These are phyloP conservation scores for Theileria annulata DNA, from an alignment of 169 alveolate genomes.

Conservation along the genomic window DNA sequence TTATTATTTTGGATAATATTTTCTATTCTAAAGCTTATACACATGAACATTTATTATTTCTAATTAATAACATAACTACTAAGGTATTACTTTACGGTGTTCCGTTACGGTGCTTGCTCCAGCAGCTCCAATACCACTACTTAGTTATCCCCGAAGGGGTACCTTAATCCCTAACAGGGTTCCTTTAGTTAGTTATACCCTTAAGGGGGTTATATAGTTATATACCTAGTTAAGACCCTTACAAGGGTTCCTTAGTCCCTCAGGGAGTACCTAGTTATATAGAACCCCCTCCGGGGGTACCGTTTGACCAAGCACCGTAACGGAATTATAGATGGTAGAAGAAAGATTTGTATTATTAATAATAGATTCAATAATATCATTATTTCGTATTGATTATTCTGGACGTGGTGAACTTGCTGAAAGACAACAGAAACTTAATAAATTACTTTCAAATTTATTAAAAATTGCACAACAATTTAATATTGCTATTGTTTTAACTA, in stretches of 20 bases:
- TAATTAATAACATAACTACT: slow-evolving; percentile 54
- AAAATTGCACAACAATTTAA: slow-evolving; percentile 95
- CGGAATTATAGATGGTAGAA: slow-evolving; percentile 75
- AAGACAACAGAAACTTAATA: slow-evolving; percentile 93
- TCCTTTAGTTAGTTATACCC: too few relatives aligned
- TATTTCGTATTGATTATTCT: slow-evolving; percentile 86
- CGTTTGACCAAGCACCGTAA: not conserved
- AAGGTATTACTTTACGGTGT: slow-evolving; percentile 29
- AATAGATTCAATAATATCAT: slow-evolving; percentile 90
- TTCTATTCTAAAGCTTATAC: slow-evolving; percentile 94
- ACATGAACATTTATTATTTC: slow-evolving; percentile 58
- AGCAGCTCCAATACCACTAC: too few relatives aligned
- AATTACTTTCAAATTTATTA: slow-evolving; percentile 80
- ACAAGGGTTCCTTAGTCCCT: too few relatives aligned
- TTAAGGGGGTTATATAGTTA: not conserved
- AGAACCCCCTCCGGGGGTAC: too few relatives aligned
- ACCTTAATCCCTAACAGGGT: too few relatives aligned
- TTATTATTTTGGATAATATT: slow-evolving; percentile 92
- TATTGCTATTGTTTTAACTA: slow-evolving; percentile 93
- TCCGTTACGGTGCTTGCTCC: not conserved
- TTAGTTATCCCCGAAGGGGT: too few relatives aligned
- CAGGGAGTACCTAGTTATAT: too few relatives aligned
- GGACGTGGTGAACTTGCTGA: slow-evolving; percentile 97
- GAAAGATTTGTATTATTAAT: slow-evolving; percentile 90
- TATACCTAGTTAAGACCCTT: not conserved